A percentile compares a stretch with the other conserved stretches of the same genome.
These are phyloP conservation scores for Nitzschia sp. DNA, from an alignment of 108 stramenopile genomes.

Conservation along the genomic window DNA sequence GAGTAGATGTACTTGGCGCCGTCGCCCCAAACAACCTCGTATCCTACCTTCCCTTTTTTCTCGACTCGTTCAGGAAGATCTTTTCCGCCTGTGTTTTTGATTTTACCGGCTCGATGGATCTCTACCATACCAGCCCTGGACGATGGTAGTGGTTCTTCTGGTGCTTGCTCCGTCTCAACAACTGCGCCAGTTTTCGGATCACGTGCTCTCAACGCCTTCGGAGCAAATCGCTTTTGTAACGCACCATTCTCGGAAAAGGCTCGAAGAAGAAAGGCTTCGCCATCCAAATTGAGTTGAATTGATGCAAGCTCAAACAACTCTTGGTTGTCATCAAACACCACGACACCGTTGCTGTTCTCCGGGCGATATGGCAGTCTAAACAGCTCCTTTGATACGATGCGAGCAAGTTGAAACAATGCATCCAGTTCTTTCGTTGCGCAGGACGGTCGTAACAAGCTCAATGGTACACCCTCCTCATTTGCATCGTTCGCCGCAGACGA, in stretches of 20 bases:
- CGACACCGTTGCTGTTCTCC: slow-evolving; percentile 18
- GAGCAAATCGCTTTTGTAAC: slow-evolving; percentile 53
- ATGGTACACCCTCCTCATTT: slow-evolving; percentile 69
- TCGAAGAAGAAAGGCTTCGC: slow-evolving; percentile 50
- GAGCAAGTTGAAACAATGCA: slow-evolving; percentile 62
- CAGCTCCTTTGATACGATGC: slow-evolving; percentile 69
- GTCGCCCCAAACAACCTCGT: slow-evolving; percentile 84
- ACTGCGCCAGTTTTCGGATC: slow-evolving; percentile 78
- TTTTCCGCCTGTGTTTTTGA: slow-evolving; percentile 14
- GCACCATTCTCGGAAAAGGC: slow-evolving; percentile 82
- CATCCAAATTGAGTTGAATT: slow-evolving; percentile 57
- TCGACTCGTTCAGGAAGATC: slow-evolving; percentile 29
- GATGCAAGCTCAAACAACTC: slow-evolving; percentile 63
- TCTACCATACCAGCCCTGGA: slow-evolving; percentile 25
- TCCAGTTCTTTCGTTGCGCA: slow-evolving; percentile 50
- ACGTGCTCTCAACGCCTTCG: slow-evolving; percentile 51
- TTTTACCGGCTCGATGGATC: slow-evolving; percentile 22
- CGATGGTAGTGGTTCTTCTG: slow-evolving; percentile 16
- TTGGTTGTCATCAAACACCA: slow-evolving; percentile 40
- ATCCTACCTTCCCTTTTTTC: slow-evolving; percentile 83
- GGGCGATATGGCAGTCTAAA: slow-evolving; percentile 58
- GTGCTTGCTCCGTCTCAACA: slow-evolving; percentile 20
- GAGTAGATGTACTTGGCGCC: slow-evolving; percentile 85
- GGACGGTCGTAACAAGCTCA: slow-evolving; percentile 56
- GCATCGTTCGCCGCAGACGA: slow-evolving; percentile 63